Conservation (phyloP, 306 rosid species). For the Cajanus cajan region DNA sequence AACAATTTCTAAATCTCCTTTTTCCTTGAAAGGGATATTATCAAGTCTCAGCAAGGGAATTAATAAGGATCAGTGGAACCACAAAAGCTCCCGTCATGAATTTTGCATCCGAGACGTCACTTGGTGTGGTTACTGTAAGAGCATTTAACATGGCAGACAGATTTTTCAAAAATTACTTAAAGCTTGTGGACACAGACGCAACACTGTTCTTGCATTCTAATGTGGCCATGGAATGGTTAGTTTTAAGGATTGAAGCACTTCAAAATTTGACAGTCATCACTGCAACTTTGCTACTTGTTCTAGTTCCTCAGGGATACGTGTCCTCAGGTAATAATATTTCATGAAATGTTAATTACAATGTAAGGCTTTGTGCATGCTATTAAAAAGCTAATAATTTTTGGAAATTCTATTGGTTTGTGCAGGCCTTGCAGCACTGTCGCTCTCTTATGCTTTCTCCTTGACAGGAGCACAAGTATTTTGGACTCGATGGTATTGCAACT, state of each 20-base stretch:
- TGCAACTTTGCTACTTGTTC: conserved; percentile 56
- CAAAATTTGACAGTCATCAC: conserved; percentile 67
- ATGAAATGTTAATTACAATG: neutral
- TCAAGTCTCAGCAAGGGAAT: conserved; percentile 72
- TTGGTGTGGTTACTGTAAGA: conserved; percentile 77
- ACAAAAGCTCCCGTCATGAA: conserved; percentile 88
- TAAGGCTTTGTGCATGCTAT: neutral
- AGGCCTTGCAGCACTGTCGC: conserved; percentile 79
- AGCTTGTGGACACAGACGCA: conserved; percentile 73
- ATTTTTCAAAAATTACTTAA: conserved; percentile 55
- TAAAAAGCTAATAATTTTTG: neutral
- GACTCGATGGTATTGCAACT: conserved; percentile 50
- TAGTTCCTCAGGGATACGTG: conserved; percentile 58
- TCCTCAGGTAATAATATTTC: conserved; percentile 52
- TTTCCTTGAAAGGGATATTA: conserved; percentile 49
- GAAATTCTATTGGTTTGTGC: conserved; percentile 26
- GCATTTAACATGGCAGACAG: conserved; percentile 54
- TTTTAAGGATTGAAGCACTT: conserved; percentile 65
- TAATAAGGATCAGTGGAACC: conserved; percentile 82
- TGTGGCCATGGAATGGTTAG: conserved; percentile 63
- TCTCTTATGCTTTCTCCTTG: conserved; percentile 66
- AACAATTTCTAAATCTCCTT: neutral
- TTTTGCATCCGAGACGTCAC: conserved; percentile 75
- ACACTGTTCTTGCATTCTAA: conserved; percentile 62
- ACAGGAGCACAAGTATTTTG: conserved; percentile 43